Percentiles rank a stretch among this genome's conserved stretches.
Evolutionary conservation across 2,329 filamentous ascomycete genomes (phyloP).

Genomic region (Chlorencoelia australis): DNA sequence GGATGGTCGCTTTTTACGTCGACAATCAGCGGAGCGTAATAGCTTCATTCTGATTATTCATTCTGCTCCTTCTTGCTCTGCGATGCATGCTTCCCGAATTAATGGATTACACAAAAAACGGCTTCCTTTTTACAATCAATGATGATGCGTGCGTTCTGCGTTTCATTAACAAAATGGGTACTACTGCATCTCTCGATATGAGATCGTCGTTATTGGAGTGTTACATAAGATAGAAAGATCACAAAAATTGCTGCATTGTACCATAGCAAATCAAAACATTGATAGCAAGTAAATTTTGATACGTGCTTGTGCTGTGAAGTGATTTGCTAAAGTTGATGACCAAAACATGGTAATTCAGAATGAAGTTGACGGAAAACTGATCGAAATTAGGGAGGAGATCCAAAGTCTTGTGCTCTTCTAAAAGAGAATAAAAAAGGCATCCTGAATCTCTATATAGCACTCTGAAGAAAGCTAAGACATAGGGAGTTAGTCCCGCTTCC

Average conservation of each 20-base stretch:
- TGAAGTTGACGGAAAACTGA: too few relatives aligned
- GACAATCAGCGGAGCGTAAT: too few relatives aligned
- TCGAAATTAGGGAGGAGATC: conserved; percentile 26
- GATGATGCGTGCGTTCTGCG: background rate
- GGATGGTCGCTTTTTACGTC: too few relatives aligned
- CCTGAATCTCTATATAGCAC: too few relatives aligned
- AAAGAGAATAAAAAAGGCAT: too few relatives aligned
- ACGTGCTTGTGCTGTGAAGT: too few relatives aligned
- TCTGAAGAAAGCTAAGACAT: too few relatives aligned
- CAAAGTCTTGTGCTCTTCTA: too few relatives aligned
- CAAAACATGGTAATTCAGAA: too few relatives aligned
- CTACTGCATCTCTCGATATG: background rate
- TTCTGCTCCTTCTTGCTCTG: conserved; percentile 15
- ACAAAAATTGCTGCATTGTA: conserved; percentile 5
- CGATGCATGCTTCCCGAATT: conserved; percentile 15
- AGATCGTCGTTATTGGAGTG: conserved; percentile 9
- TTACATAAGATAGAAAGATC: conserved; percentile 13
- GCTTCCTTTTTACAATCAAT: conserved; percentile 2
- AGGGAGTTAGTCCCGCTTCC: too few relatives aligned
- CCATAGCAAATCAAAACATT: conserved; percentile 7
- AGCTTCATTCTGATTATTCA: conserved; percentile 13
- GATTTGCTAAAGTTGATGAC: too few relatives aligned
- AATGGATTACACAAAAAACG: conserved; percentile 16
- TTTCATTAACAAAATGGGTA: background rate
- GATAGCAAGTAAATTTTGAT: too few relatives aligned